Base-by-base conservation (phyloP, 73 alveolate species). In the Symbiodinium natans region DNA sequence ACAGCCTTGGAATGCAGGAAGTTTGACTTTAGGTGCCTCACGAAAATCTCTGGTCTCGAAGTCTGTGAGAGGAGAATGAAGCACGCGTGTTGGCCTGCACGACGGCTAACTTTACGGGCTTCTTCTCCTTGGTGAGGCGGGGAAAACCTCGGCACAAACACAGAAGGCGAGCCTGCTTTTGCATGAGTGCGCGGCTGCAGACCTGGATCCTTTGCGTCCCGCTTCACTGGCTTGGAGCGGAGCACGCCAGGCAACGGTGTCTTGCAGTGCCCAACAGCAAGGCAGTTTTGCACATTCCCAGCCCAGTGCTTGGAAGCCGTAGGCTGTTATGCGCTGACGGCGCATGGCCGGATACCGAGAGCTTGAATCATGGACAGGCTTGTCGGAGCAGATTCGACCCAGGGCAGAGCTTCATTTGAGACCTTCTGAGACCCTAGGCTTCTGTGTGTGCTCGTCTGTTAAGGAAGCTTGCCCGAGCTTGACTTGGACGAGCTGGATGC, bases 201-300 rank as follows among this genome's bases (percentile, higher is more conserved):
- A 25, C 87, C 96, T 17, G 96, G 96, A 23, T 68, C 96, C 54
- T 89, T 89, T 23, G 96, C 96, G 73, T 89, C 96, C 52, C 96
- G 96, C 74, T 89, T 89, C 86, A 89, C 75, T 21, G 96, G 96
- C 73, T 68, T 89, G 80, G 96, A 89, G 77, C 41, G 43, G 87
- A 83, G 96, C 27, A 33, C 33, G 74, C 96, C 96, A 71, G 96
- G 96, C 75, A 56, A 36, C 46, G 92, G 21, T 41, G 21, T 43
- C 34, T 39, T 1, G 54, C 63, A n/a, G n/a, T n/a, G n/a, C n/a
- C n/a, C n/a, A n/a, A n/a, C n/a, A n/a, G 68, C 68, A 0, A 27
- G 6, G 27, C 21, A 52, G 68, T 52, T 52, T 3, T 10, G 5
- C 56, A 43, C 56, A 19, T 8, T 34, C 77, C 34, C 15, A 27